Percentiles rank a stretch among this genome's conserved stretches.
Conservation (phyloP, 495 filamentous ascomycete species). For the Pyronema domesticum region DNA sequence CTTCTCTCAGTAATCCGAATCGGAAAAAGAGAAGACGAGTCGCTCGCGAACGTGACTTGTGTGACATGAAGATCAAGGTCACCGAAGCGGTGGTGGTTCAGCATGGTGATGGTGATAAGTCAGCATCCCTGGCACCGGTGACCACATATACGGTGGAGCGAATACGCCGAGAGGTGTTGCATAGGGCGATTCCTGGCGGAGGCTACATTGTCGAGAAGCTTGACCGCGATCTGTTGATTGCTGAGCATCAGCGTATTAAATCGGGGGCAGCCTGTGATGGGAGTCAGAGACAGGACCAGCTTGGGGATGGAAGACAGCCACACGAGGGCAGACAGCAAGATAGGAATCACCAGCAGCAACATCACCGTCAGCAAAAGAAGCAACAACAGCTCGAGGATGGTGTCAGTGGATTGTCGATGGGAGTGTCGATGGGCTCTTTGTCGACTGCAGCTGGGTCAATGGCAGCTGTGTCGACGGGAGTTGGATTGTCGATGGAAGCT, state of each 20-base stretch:
- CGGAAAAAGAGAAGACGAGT: conserved; percentile 79
- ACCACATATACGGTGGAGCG: conserved; percentile 30
- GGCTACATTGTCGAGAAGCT: not conserved
- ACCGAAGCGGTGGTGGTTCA: conserved; percentile 35
- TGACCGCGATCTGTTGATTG: not conserved
- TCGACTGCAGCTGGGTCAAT: conserved; percentile 38
- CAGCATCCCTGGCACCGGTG: not conserved
- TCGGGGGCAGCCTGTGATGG: not conserved
- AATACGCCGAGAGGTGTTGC: conserved; percentile 18
- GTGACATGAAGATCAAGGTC: conserved; percentile 86
- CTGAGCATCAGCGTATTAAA: not conserved
- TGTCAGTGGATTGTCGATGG: not conserved
- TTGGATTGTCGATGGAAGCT: conserved; percentile 33
- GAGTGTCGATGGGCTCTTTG: not conserved
- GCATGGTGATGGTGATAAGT: conserved; percentile 12
- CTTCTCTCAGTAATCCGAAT: conserved; percentile 67
- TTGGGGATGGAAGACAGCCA: not conserved
- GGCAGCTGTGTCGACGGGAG: conserved; percentile 60
- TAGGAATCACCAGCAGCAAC: not conserved
- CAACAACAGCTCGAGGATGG: not conserved
- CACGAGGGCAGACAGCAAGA: not conserved
- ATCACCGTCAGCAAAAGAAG: not conserved
- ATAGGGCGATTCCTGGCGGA: conserved; percentile 14
- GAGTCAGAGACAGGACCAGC: not conserved
- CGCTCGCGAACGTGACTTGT: conserved; percentile 58